Evolutionary conservation across 805 yeast genomes (phyloP), one percentile per base, ranked within the genome.

Genomic region (Suhomyces pyralidae): DNA sequence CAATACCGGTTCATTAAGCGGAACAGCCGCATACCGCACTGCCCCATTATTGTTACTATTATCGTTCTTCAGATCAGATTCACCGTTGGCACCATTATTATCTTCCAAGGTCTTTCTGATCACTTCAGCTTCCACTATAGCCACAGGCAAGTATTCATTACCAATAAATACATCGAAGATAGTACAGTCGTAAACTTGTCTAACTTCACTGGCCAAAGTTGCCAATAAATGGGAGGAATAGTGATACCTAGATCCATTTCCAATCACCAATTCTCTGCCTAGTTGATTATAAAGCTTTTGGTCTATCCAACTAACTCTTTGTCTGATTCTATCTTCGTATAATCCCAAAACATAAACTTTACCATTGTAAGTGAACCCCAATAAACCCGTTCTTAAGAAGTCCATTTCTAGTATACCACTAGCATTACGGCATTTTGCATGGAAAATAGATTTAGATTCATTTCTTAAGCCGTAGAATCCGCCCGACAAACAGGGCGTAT

Each of bases 321-420:
- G 97, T 46, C 93, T 79, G 46, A 94, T 81, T 65, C 97, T 78
- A 67, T 94, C 99, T 61, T 94, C 99, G 57, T 91, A 90, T 38
- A 90, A 74, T 0, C 99, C 97, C 40, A 94, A 71, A 1, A 94
- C 88, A 62, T 86, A 94, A 0, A 94, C 86, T 61, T 88, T 90
- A 9, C 97, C 97, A 54, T 88, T 84, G 61, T 81, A 86, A 1
- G 90, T 81, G 67, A 94, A 94, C 0, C 99, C 99, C 47, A 94
- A 76, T 17, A 93, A 66, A 3, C 97, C 97, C 0, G 98, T 93
- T 60, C 99, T 79, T 49, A 94, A 76, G 66, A 92, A 94, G 50
- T 88, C 92, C 74, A 84, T 74, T 55, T 87, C 90, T 19, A 88
- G 65, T 1, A 78, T 70, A 0, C 96, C 96, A 50, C 81, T 80